Percentiles rank a stretch among this genome's conserved stretches.
Evolutionary conservation across 768 basidiomycete species (phyloP).

Genomic region (Trametes cinnabarina): DNA sequence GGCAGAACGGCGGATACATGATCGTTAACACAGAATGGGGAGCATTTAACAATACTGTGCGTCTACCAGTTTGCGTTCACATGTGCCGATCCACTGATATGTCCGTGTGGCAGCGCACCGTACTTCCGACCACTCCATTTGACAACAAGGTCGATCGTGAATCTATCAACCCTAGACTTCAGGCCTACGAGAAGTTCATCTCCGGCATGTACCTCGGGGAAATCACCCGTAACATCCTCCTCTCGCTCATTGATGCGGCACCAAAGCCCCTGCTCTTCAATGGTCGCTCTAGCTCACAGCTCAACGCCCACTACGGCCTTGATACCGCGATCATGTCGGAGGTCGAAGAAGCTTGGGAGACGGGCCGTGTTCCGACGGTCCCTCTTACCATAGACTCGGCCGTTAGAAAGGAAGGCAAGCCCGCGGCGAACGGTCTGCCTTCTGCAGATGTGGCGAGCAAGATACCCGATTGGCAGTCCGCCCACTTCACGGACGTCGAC

Average conservation of each 20-base stretch:
- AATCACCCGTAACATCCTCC: conserved; percentile 80
- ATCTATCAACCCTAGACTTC: conserved; percentile 89
- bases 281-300: conserved; percentile 63
- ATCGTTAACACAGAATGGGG: conserved; percentile 99
- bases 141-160: conserved; percentile 92
- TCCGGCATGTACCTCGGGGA: conserved; percentile 99
- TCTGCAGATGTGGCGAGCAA: not conserved
- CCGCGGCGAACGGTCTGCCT: conserved; percentile 15
- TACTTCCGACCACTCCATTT: conserved; percentile 83
- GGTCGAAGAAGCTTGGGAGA: conserved; percentile 72
- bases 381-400: conserved; percentile 3
- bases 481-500: conserved; percentile 28
- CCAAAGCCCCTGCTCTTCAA: conserved; percentile 74
- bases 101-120: conserved; percentile 53
- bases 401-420: not conserved
- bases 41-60: conserved; percentile 89
- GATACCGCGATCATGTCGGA: conserved; percentile 92
- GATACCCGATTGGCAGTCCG: conserved; percentile 11
- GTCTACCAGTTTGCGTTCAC: too few species aligned
- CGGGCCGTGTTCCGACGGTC: conserved; percentile 16
- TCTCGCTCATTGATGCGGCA: conserved; percentile 75
- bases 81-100: too few species aligned
- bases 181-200: conserved; percentile 97
- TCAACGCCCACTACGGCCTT: conserved; percentile 93
- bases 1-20: conserved; percentile 73